These are phyloP conservation scores for Sutorius eximius DNA, from an alignment of 1,284 basidiomycete species.

Conservation along the genomic window DNA sequence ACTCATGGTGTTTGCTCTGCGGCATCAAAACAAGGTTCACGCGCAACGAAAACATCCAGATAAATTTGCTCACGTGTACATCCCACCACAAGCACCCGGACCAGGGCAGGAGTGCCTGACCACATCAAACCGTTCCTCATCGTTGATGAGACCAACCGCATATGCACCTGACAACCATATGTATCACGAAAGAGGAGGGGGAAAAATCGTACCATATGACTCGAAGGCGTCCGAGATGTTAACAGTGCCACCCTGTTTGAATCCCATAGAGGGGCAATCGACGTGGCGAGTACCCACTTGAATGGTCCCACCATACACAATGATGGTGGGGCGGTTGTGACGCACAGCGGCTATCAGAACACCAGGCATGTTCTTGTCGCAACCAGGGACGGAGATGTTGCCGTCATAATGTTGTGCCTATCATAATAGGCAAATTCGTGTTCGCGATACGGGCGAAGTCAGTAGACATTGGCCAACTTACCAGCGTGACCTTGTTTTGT, in stretches of 20 bases:
- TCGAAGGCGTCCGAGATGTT: conserved; percentile 86
- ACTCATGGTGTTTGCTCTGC: conserved; percentile 85
- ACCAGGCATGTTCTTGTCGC: conserved; percentile 95
- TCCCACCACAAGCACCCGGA: conserved; percentile 76
- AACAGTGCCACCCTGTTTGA: conserved; percentile 74
- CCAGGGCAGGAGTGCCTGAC: conserved; percentile 83
- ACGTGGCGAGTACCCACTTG: conserved; percentile 71
- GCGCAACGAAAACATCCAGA: neutral
- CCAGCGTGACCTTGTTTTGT: conserved; percentile 60
- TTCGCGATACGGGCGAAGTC: neutral
- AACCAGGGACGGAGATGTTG: conserved; percentile 82
- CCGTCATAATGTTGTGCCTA: conserved; percentile 85
- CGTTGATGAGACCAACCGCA: conserved; percentile 69
- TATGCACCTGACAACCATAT: conserved; percentile 56
- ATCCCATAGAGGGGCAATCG: conserved; percentile 79
- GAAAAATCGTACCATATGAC: conserved; percentile 57
- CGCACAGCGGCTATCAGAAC: conserved; percentile 82
- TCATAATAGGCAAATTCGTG: neutral
- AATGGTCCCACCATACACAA: conserved; percentile 86
- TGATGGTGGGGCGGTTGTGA: conserved; percentile 83
- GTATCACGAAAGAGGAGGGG: neutral
- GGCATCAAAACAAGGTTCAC: neutral
- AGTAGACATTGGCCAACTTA: conserved; percentile 29
- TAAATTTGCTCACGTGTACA: conserved; percentile 66
- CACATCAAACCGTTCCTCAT: conserved; percentile 78